These are phyloP conservation scores for Camillea tinctor DNA, from an alignment of 2,329 filamentous ascomycete genomes.

Conservation along the genomic window DNA sequence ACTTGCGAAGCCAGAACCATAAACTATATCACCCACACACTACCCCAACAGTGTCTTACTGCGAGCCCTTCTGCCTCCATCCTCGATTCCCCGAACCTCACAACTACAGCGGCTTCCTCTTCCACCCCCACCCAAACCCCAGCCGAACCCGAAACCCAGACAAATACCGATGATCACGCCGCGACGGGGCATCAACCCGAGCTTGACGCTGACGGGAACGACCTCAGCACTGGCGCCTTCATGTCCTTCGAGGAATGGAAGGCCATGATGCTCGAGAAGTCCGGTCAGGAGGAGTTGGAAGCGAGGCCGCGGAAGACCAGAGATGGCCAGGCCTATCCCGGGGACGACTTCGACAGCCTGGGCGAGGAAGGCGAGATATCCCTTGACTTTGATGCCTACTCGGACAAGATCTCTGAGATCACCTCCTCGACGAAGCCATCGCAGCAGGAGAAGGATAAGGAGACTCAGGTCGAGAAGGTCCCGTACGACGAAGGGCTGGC, in stretches of 20 bases:
- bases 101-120: constrained; percentile 24
- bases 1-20: constrained; percentile 63
- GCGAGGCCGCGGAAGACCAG: constrained; percentile 61
- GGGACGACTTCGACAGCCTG: constrained; percentile 71
- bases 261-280: constrained; percentile 82
- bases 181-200: constrained; percentile 41
- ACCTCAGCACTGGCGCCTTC: constrained; percentile 66
- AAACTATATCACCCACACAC: constrained; percentile 78
- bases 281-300: constrained; percentile 70
- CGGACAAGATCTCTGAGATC: constrained; percentile 46
- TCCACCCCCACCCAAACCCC: no score
- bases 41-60: constrained; percentile 73
- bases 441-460: constrained; percentile 27
- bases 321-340: constrained; percentile 49
- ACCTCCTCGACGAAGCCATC: constrained; percentile 30
- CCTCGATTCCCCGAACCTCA: constrained; percentile 18
- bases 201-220: constrained; percentile 60
- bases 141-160: constrained; percentile 15
- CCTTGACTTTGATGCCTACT: constrained; percentile 52
- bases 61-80: constrained; percentile 46
- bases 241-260: constrained; percentile 99
- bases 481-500: constrained; percentile 48
- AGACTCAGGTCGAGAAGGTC: constrained; percentile 41
- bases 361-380: constrained; percentile 86
- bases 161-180: constrained; percentile 16